Evolutionary conservation across 2,329 filamentous ascomycete genomes (phyloP).

Genomic region (Aschersonia sp.): DNA sequence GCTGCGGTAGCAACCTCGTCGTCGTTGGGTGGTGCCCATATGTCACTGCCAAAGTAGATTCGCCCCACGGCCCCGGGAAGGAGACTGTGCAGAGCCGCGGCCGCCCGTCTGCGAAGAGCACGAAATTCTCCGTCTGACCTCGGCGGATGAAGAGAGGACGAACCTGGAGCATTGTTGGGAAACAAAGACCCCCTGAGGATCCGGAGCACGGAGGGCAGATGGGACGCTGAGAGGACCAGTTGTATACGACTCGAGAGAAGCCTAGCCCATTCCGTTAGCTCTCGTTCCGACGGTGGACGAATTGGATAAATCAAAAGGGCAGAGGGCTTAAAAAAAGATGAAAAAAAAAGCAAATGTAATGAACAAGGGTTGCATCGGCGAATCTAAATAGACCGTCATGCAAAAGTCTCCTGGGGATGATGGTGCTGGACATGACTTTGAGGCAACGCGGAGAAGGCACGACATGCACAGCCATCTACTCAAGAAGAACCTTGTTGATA

Average conservation of each 20-base stretch:
- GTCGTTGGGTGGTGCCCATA: constrained; percentile 8
- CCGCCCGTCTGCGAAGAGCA: constrained; percentile 52
- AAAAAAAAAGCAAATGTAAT: neutral
- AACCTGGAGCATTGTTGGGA: constrained; percentile 66
- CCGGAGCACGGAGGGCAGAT: constrained; percentile 53
- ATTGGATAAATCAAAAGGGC: neutral
- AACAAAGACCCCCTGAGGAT: constrained; percentile 68
- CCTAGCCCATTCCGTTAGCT: constrained; percentile 24
- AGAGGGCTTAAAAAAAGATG: too few relatives aligned
- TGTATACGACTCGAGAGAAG: constrained; percentile 43
- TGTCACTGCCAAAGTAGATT: constrained; percentile 33
- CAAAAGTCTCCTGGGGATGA: too few relatives aligned
- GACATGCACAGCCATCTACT: too few relatives aligned
- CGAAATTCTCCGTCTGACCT: constrained; percentile 42
- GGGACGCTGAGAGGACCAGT: constrained; percentile 45
- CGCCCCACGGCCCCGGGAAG: constrained; percentile 31
- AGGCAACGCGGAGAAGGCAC: too few relatives aligned
- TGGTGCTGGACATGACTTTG: too few relatives aligned
- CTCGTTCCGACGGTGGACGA: neutral
- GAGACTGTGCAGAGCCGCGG: constrained; percentile 39
- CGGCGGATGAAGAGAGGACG: constrained; percentile 45
- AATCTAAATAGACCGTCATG: too few relatives aligned
- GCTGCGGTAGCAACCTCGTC: constrained; percentile 7
- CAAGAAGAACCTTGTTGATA: too few relatives aligned
- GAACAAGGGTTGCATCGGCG: too few relatives aligned